phyloP scores from a whole-genome alignment of 2,329 filamentous ascomycete species.

The Lachnellula cervina region DNA sequence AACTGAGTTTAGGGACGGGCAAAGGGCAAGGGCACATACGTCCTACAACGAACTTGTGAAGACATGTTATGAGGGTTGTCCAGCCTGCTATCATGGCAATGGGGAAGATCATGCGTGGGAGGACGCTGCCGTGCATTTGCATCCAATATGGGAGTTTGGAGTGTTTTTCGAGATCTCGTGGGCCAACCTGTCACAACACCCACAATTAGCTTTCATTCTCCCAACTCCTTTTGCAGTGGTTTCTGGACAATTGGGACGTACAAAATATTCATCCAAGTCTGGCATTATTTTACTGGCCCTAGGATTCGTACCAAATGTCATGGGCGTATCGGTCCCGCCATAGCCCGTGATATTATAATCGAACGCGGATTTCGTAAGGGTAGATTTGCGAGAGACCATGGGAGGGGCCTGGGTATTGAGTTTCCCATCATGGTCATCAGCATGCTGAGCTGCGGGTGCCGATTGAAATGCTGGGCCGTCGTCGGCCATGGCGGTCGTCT shows the following conservation, averaged over 20 bases:
- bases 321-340: constrained; percentile 17
- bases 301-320: constrained; percentile 5
- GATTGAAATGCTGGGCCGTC: not conserved
- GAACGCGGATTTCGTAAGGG: constrained; percentile 9
- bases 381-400: constrained; percentile 10
- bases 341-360: constrained; percentile 2
- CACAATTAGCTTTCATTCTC: not conserved
- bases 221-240: not conserved
- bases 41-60: constrained; percentile 42
- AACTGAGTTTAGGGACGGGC: too few relatives aligned
- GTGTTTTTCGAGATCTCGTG: constrained; percentile 65
- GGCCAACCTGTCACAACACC: constrained; percentile 39
- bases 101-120: constrained; percentile 70
- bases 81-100: constrained; percentile 57
- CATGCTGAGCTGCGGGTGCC: not conserved
- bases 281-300: constrained; percentile 3
- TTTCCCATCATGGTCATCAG: not conserved
- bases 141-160: constrained; percentile 74
- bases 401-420: not conserved
- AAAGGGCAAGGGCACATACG: constrained; percentile 11
- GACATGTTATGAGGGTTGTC: constrained; percentile 59
- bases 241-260: constrained; percentile 8
- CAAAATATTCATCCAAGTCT: constrained; percentile 26
- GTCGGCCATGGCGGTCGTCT: constrained; percentile 17
- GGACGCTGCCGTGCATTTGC: constrained; percentile 69